Evolutionary conservation across 2,329 filamentous ascomycete genomes (phyloP), one percentile per base, ranked within the genome.

Genomic region (Fusarium stilboides): DNA sequence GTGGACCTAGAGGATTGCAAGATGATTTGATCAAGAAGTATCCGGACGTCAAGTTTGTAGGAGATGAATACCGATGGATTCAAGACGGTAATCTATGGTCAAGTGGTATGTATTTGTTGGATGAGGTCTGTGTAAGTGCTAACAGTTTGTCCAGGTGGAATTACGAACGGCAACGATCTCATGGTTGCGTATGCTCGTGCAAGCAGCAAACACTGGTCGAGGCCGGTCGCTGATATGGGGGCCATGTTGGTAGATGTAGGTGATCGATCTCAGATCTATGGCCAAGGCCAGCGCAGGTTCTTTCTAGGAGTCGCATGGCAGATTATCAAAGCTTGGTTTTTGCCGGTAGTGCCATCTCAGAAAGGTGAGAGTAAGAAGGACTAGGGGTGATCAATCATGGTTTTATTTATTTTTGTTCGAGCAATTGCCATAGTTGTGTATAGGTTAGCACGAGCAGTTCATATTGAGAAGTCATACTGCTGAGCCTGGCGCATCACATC

Each of bases 151-250:
- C 24, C 14, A 86, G 84, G 84, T n/a, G 85, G 84, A 51, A 77
- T 88, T 54, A 88, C 86, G 14, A 87, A 87, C 63, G 85, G 85
- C 33, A 87, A 87, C 68, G 86, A 88, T 59, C 79, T 88, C 54
- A 82, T 87, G 44, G 82, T 83, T 19, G 85, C 85, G 4, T 88
- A 87, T 71, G 81, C 81, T 10, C 80, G 83, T 36, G 76, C 80
- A 8, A 79, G 78, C 43, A 78, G n/a, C n/a, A 54, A 79, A 55
- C 80, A 80, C 56, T 85, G 86, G 70, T 79, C 84, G 1, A 69
- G 63, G 6, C 74, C 81, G 0, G 64, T 86, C 17, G 84, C 79
- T 12, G 85, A 87, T 72, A 69, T 85, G 44, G 80, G 74, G 5
- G 77, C 82, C 22, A 74, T 75, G 61, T 69, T 86, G 76, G 80